Conservation (phyloP, 2,329 filamentous ascomycete species). For the Thyridium curvatum region DNA sequence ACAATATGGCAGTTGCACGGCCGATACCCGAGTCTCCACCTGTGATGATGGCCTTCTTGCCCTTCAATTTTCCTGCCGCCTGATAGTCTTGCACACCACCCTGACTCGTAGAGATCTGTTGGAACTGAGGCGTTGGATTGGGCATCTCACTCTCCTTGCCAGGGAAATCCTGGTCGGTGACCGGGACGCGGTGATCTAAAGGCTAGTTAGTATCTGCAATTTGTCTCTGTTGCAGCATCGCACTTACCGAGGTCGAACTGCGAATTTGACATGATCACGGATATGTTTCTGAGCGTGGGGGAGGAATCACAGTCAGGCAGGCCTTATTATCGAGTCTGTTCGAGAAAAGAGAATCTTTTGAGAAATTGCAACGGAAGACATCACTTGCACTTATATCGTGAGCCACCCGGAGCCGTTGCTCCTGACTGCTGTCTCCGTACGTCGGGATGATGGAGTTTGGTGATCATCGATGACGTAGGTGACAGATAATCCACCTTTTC, state of each 20-base stretch:
- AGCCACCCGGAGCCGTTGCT: background rate
- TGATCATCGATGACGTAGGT: too few species aligned
- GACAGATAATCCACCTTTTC: too few species aligned
- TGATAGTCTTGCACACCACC: conserved; percentile 22
- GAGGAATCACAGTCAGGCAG: background rate
- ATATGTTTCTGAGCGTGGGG: background rate
- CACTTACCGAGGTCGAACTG: conserved; percentile 28
- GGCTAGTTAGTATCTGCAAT: background rate
- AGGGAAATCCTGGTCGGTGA: conserved; percentile 33
- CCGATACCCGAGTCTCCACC: conserved; percentile 3
- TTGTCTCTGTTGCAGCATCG: background rate
- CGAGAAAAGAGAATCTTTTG: conserved; percentile 3
- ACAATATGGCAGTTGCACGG: conserved; percentile 1
- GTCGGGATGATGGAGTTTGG: too few species aligned
- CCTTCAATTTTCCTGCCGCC: conserved; percentile 41
- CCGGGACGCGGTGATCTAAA: conserved; percentile 30
- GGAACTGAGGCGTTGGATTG: conserved; percentile 50
- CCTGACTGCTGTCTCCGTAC: too few species aligned
- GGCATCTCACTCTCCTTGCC: conserved; percentile 42
- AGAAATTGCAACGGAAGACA: background rate
- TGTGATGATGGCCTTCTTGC: conserved; percentile 27
- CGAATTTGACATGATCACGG: conserved; percentile 15
- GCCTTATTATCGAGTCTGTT: background rate
- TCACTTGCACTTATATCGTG: too few species aligned
- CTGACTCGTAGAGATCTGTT: conserved; percentile 52